These are phyloP conservation scores for Colletotrichum sojae DNA, from an alignment of 2,329 filamentous ascomycete species.

Conservation along the genomic window DNA sequence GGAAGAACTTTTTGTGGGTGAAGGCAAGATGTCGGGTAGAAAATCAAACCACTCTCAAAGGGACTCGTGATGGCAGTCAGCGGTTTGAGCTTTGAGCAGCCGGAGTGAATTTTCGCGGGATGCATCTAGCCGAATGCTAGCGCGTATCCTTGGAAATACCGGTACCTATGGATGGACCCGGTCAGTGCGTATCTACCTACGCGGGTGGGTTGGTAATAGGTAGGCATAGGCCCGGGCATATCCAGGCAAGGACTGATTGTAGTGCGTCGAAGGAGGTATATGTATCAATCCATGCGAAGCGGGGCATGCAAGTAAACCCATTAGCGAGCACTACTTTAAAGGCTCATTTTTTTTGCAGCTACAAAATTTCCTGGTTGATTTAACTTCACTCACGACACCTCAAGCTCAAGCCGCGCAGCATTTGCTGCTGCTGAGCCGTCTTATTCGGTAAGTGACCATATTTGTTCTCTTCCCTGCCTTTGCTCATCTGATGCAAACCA, in stretches of 20 bases:
- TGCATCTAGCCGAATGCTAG: not conserved
- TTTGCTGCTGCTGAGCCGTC: not conserved
- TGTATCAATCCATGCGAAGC: not conserved
- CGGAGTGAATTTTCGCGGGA: constrained; percentile 18
- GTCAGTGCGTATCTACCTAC: too few relatives aligned
- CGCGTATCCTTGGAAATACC: too few relatives aligned
- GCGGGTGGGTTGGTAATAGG: too few relatives aligned
- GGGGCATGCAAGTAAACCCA: constrained; percentile 23
- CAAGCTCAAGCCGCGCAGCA: not conserved
- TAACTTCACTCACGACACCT: not conserved
- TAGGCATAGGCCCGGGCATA: too few relatives aligned
- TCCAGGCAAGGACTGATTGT: too few relatives aligned
- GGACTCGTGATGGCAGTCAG: too few relatives aligned
- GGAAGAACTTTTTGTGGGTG: too few relatives aligned
- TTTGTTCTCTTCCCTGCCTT: constrained; percentile 20
- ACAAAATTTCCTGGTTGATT: not conserved
- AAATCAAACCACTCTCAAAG: not conserved
- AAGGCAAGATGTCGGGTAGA: not conserved
- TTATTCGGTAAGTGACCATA: constrained; percentile 43
- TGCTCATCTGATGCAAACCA: constrained; percentile 62
- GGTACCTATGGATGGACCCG: too few relatives aligned
- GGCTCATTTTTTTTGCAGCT: constrained; percentile 41
- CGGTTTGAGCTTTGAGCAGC: not conserved
- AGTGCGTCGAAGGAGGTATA: not conserved
- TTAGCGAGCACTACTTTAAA: constrained; percentile 36